Evolutionary conservation across 495 filamentous ascomycete species (phyloP).

Genomic region (Tricharina praecox): DNA sequence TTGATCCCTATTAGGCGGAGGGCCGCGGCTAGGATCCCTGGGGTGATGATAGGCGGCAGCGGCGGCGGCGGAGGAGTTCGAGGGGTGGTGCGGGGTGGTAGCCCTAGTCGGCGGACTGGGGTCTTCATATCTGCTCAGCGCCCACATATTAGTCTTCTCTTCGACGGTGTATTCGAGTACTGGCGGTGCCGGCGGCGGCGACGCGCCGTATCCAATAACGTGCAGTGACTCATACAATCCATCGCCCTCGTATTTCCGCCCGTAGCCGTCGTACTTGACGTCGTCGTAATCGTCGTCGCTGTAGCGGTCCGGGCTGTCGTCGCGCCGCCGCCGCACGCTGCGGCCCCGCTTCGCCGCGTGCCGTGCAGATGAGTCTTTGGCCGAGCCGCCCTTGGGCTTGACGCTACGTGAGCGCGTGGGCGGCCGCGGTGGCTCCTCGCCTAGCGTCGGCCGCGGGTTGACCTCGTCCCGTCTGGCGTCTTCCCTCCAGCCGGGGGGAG

Average conservation of each 20-base stretch:
- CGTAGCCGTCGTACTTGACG: neutral
- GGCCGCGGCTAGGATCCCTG: constrained; percentile 2
- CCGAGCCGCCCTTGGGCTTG: neutral
- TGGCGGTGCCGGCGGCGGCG: too few relatives aligned
- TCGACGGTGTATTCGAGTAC: neutral
- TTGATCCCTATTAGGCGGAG: neutral
- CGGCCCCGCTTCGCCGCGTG: constrained; percentile 1
- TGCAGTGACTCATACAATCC: constrained; percentile 6
- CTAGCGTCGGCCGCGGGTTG: constrained; percentile 21
- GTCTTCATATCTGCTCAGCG: constrained; percentile 3
- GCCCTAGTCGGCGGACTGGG: neutral
- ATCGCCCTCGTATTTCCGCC: neutral
- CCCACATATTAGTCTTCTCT: neutral
- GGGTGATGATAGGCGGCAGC: neutral
- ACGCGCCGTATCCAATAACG: neutral
- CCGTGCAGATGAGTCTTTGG: neutral
- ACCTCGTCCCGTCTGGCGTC: constrained; percentile 15
- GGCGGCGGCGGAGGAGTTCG: too few relatives aligned
- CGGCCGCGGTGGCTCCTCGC: constrained; percentile 11
- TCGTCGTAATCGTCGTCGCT: constrained; percentile 4
- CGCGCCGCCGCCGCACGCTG: neutral
- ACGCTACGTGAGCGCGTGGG: constrained; percentile 5
- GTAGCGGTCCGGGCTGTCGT: neutral
- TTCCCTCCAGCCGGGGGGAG: neutral
- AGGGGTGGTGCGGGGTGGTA: constrained; percentile 1